These are phyloP conservation scores for Falciphora oryzae DNA, from an alignment of 2,329 filamentous ascomycete species.

Conservation along the genomic window DNA sequence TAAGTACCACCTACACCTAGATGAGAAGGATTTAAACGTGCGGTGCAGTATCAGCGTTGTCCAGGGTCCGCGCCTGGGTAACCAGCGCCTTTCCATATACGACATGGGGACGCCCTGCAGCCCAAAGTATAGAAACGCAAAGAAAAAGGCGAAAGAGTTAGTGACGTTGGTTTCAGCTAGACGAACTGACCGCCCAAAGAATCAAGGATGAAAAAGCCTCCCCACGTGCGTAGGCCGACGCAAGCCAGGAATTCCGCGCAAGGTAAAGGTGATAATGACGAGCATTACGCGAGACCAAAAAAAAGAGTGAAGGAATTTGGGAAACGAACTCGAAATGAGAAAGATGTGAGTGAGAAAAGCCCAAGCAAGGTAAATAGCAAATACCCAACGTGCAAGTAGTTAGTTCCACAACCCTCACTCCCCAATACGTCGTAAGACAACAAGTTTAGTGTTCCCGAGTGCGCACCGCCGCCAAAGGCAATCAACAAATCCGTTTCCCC, in stretches of 20 bases:
- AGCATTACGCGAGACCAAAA: background rate
- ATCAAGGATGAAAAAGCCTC: background rate
- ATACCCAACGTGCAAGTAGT: background rate
- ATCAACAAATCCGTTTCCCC: background rate
- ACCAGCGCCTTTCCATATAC: background rate
- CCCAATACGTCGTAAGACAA: slow-evolving; percentile 2
- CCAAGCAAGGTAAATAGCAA: background rate
- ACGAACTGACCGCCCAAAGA: background rate
- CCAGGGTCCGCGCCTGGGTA: background rate
- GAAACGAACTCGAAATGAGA: background rate
- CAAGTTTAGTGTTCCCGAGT: background rate
- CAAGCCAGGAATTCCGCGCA: background rate
- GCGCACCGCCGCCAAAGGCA: background rate
- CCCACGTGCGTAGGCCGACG: background rate
- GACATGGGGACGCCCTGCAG: background rate
- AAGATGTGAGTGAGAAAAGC: background rate
- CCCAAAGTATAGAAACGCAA: background rate
- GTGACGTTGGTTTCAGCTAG: background rate
- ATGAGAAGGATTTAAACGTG: too few relatives aligned
- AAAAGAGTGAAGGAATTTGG: background rate
- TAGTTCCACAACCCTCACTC: background rate
- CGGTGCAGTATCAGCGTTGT: background rate
- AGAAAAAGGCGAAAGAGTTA: background rate
- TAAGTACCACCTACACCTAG: too few relatives aligned
- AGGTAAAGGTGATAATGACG: background rate